Conservation (phyloP, 192 early-diverging fungal genomes). For the Backusella mclennaniae region DNA sequence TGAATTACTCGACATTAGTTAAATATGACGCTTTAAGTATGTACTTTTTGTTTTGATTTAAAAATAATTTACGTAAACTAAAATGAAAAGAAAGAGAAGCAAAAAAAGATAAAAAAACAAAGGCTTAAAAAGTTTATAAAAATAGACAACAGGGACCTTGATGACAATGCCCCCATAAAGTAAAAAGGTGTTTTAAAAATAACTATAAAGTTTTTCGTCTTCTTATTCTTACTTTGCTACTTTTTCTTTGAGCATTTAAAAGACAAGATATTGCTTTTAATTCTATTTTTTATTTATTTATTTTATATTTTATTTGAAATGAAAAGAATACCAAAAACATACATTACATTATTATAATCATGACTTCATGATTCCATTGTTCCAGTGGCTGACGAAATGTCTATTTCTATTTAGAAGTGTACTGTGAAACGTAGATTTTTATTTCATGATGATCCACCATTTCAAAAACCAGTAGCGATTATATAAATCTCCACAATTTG, state of each 20-base stretch:
- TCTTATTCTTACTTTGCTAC: background rate
- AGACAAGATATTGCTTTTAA: background rate
- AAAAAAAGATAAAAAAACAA: background rate
- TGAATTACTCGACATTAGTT: background rate
- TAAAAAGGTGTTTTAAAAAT: slow-evolving; percentile 7
- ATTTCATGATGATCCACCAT: too few relatives aligned
- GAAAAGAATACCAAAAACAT: too few relatives aligned
- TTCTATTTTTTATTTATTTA: too few relatives aligned
- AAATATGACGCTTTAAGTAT: background rate
- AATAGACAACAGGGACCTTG: background rate
- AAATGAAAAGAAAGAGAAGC: background rate
- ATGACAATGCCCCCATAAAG: background rate
- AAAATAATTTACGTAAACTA: background rate
- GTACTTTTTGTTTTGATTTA: background rate
- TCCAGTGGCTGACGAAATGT: background rate
- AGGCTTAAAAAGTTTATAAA: background rate
- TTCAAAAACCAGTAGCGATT: too few relatives aligned
- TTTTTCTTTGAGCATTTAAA: background rate
- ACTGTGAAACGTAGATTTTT: background rate
- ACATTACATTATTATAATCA: too few relatives aligned
- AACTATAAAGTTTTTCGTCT: background rate
- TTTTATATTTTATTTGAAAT: too few relatives aligned
- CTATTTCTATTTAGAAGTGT: slow-evolving; percentile 2
- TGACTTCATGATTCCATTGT: too few relatives aligned
- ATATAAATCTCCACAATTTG: too few relatives aligned